These are phyloP conservation scores for Eucalyptus sp. DNA, from an alignment of 345 rosid species.

Conservation along the genomic window DNA sequence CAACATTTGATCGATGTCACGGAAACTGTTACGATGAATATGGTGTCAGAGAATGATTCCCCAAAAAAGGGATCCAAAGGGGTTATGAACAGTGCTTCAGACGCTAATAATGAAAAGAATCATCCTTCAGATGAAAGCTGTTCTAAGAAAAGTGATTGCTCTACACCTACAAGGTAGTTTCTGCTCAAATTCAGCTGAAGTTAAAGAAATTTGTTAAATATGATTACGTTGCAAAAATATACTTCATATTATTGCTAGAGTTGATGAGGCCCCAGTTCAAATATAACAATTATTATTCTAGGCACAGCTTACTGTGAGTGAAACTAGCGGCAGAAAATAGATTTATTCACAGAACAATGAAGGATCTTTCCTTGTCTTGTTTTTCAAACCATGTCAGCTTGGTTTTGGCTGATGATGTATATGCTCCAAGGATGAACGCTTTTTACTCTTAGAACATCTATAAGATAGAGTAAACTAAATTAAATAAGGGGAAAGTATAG, in stretches of 20 bases:
- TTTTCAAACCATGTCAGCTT: not conserved
- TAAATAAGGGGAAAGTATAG: not conserved
- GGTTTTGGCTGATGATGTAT: not conserved
- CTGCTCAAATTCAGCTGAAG: not conserved
- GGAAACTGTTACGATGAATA: not conserved
- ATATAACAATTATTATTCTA: not conserved
- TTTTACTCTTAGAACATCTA: not conserved
- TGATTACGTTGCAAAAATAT: not conserved
- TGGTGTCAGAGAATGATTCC: not conserved
- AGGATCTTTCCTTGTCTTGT: not conserved
- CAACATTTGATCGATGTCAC: conserved; percentile 18
- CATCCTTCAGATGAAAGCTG: conserved; percentile 1
- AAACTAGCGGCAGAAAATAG: not conserved
- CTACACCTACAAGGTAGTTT: conserved; percentile 7
- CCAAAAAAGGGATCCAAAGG: conserved; percentile 3
- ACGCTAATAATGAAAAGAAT: conserved; percentile 2
- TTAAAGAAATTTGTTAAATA: not conserved
- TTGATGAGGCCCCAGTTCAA: not conserved
- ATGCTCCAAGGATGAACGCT: not conserved
- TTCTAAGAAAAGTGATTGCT: conserved; percentile 2
- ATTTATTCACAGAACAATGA: not conserved
- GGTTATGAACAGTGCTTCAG: conserved; percentile 4
- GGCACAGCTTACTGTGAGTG: not conserved
- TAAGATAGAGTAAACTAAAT: not conserved
- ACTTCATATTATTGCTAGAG: not conserved